Base-by-base conservation (phyloP, 2,329 filamentous ascomycete species). In the Penicillium glabrum region DNA sequence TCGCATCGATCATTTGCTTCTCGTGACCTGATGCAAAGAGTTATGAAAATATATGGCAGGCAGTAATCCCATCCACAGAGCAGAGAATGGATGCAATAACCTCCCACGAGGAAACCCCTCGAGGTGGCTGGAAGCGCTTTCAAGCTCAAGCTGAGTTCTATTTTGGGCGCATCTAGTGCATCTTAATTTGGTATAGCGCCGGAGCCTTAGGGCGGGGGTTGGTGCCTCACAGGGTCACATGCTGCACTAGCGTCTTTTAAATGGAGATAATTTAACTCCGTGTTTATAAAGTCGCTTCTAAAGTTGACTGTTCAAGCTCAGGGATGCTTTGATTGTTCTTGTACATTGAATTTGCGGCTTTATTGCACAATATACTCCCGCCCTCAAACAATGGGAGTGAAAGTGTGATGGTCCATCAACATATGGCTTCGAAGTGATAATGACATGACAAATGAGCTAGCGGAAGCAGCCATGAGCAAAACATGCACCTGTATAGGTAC, bases 81-180 rank as follows among this genome's bases (percentile, higher is more conserved):
- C 41, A 35, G 44, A 43, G 21, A 51, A 33, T 45, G 46, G 45
- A 46, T 8, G 41, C 31, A 43, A 37, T 27, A 48, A 51, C 49
- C 46, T 57, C 57, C 60, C 61, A 59, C 57, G 61, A 66, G 62
- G 55, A 61, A 50, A 26, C 53, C 54, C 61, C 59, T 60, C 57
- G 58, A 62, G 60, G 61, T 64, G 58, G 62, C 65, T 67, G 61
- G 62, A 65, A 62, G 62, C 59, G 61, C 61, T 62, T 60, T 65
- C 53, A 56, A 64, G 61, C 56, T 64, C 56, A 62, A 46, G 62
- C 65, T 67, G 66, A 65, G 67, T 69, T 68, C 69, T 72, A 72
- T 73, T 72, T 70, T 63, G 64, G 63, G 65, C 61, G 47, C 56
- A 58, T 61, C 59, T 61, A 62, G 60, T 59, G 61, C 59, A 64